phyloP scores from a whole-genome alignment of 257 asterid species.

The Cruciata laevipes region DNA sequence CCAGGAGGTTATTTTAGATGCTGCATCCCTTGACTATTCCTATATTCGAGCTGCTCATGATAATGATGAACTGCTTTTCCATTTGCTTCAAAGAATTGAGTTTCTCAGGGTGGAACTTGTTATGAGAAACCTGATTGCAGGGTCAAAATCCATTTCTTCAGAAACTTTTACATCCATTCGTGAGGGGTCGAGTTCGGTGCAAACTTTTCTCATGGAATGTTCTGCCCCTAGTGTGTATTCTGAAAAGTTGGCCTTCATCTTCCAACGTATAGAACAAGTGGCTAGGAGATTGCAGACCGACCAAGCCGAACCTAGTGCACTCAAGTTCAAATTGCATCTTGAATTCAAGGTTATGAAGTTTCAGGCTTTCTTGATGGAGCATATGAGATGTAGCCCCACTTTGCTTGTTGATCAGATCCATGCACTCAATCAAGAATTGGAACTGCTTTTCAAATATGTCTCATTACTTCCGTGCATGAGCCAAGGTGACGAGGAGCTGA shows the following conservation, averaged over 20 bases:
- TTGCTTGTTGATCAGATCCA: neutral
- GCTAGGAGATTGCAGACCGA: too few species aligned
- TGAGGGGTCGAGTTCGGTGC: too few species aligned
- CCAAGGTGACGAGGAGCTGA: neutral
- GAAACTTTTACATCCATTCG: too few species aligned
- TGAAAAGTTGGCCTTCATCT: neutral
- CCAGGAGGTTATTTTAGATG: neutral
- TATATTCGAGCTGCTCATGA: neutral
- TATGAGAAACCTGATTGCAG: neutral
- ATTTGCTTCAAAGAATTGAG: constrained; percentile 5
- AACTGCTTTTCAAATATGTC: neutral
- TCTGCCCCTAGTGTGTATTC: neutral
- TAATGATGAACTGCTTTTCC: neutral
- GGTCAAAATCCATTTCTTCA: neutral
- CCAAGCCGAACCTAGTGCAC: neutral
- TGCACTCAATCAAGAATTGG: neutral
- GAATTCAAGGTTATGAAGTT: neutral
- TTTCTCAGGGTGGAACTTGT: neutral
- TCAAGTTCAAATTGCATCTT: neutral
- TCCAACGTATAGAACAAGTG: neutral
- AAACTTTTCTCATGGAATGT: neutral
- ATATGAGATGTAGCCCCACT: neutral
- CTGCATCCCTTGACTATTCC: neutral
- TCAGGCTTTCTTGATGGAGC: constrained; percentile 3
- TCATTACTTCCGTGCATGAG: neutral